These are phyloP conservation scores for Trichoderma polysporum DNA, from an alignment of 2,329 filamentous ascomycete genomes.

Conservation along the genomic window DNA sequence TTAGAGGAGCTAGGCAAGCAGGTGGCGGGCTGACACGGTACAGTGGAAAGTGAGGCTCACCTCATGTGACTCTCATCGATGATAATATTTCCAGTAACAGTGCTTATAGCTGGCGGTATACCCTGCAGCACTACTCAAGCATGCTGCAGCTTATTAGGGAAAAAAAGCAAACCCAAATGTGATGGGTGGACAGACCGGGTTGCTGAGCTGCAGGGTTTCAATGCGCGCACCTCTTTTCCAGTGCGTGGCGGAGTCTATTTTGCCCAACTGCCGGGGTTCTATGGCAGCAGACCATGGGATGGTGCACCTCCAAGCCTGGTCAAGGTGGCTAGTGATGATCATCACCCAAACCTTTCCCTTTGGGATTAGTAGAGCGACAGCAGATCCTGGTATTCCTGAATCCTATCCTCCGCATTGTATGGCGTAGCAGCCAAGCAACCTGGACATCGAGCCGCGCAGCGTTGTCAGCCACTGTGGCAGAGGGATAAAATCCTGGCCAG, in stretches of 20 bases:
- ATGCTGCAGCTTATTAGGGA: background rate
- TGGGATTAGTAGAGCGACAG: constrained; percentile 1
- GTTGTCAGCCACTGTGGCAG: constrained; percentile 14
- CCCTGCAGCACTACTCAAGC: background rate
- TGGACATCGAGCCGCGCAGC: constrained; percentile 1
- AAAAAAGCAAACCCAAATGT: constrained; percentile 10
- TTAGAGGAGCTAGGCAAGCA: background rate
- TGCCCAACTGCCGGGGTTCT: constrained; percentile 9
- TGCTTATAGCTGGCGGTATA: background rate
- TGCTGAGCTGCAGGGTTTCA: constrained; percentile 14
- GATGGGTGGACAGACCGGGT: constrained; percentile 13
- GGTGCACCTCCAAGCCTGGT: constrained; percentile 1
- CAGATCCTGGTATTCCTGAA: constrained; percentile 7
- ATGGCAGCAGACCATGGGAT: constrained; percentile 14
- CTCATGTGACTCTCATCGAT: constrained; percentile 12
- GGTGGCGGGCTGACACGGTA: constrained; percentile 4
- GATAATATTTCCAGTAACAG: background rate
- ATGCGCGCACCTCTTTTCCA: background rate
- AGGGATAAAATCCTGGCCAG: constrained; percentile 8
- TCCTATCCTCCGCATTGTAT: constrained; percentile 6
- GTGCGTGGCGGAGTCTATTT: constrained; percentile 4
- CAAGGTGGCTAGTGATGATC: constrained; percentile 13
- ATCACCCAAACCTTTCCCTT: background rate
- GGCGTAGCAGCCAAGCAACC: constrained; percentile 9
- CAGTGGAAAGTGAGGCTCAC: background rate